Evolutionary conservation across 179 eudicot species (phyloP).

Genomic region (Sideroxylon spinosum): DNA sequence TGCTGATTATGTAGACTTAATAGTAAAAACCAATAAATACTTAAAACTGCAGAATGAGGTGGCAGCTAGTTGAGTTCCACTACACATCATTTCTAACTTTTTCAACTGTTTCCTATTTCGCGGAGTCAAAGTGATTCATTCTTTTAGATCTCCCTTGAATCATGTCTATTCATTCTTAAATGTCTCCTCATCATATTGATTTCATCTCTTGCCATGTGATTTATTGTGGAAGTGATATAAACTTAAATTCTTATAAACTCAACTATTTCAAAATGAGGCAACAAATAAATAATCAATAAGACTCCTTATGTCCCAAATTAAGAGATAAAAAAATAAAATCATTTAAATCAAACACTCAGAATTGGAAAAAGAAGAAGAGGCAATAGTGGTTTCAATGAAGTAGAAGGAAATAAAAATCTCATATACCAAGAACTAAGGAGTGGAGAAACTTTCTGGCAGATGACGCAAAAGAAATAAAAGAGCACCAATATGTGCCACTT

Average conservation of each 20-base stretch:
- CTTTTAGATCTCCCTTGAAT: not conserved
- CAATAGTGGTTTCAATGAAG: too few species aligned
- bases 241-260: not conserved
- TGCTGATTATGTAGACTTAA: not conserved
- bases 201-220: too few species aligned
- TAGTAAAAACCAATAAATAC: not conserved
- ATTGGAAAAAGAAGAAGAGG: too few species aligned
- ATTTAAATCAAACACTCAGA: not conserved
- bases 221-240: not conserved
- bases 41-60: not conserved
- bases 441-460: not conserved
- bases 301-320: not conserved
- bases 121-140: not conserved
- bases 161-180: not conserved
- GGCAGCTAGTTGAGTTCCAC: not conserved
- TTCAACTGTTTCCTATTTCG: not conserved
- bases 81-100: not conserved
- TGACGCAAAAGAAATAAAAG: not conserved
- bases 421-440: not conserved
- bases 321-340: not conserved
- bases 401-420: not conserved
- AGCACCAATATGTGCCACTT: not conserved
- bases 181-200: too few species aligned
- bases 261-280: not conserved
- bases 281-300: not conserved